A percentile compares a stretch with the other conserved stretches of the same genome.
Conservation (phyloP, 2,329 filamentous ascomycete genomes). For the Ophiostoma populinum region DNA sequence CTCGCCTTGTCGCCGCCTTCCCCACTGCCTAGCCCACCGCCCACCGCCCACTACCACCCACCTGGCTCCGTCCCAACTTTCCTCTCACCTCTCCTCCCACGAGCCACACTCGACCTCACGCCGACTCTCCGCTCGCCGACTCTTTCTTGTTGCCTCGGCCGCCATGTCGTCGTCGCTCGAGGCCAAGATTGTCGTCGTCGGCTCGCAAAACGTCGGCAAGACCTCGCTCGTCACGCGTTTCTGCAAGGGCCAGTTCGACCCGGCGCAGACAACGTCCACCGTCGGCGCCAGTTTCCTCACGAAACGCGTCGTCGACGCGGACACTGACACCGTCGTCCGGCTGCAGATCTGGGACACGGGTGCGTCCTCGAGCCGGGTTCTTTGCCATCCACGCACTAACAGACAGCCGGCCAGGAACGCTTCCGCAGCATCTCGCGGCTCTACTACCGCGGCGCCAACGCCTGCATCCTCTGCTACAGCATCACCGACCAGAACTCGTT, state of each 20-base stretch:
- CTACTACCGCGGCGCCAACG: conserved; percentile 91
- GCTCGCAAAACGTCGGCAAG: conserved; percentile 65
- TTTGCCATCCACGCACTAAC: too few species aligned
- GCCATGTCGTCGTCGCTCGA: conserved; percentile 44
- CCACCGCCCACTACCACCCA: too few species aligned
- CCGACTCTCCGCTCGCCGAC: too few species aligned
- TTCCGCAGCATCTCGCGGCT: conserved; percentile 89
- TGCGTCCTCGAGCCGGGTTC: too few species aligned
- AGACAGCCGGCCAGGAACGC: conserved; percentile 67
- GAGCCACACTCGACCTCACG: too few species aligned
- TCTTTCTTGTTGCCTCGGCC: not conserved
- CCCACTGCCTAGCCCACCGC: too few species aligned
- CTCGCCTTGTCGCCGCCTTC: too few species aligned
- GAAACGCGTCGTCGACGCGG: conserved; percentile 64
- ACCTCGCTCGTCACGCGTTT: conserved; percentile 63
- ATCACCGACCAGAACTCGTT: conserved; percentile 79
- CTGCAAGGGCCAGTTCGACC: conserved; percentile 54
- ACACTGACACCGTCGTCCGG: conserved; percentile 74
- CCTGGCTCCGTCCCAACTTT: too few species aligned
- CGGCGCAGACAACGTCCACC: conserved; percentile 48
- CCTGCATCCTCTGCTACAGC: conserved; percentile 85
- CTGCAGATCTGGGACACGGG: conserved; percentile 73
- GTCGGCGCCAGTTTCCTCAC: conserved; percentile 67
- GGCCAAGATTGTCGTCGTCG: conserved; percentile 67
- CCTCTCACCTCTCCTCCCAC: not conserved